These are phyloP conservation scores for Sporothrix globosa DNA, from an alignment of 2,329 filamentous ascomycete species.

Conservation along the genomic window DNA sequence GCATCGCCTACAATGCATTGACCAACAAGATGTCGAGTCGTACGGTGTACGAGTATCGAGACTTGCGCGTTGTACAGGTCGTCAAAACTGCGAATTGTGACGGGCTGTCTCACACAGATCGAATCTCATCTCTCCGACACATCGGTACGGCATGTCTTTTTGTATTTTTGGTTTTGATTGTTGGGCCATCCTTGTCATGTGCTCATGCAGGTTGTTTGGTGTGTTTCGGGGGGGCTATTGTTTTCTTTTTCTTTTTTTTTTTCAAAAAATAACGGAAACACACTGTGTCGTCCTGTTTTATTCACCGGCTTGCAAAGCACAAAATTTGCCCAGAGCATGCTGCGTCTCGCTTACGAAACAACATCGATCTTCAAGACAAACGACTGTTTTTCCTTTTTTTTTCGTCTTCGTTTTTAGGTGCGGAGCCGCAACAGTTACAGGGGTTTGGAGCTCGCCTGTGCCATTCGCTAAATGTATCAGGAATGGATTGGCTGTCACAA, in stretches of 20 bases:
- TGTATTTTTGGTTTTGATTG: not conserved
- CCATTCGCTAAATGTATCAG: not conserved
- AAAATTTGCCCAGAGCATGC: too few species aligned
- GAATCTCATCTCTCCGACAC: not conserved
- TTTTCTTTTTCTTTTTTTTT: not conserved
- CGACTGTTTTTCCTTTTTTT: too few species aligned
- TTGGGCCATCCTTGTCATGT: not conserved
- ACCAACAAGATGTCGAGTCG: not conserved
- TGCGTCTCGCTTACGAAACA: too few species aligned
- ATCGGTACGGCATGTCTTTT: not conserved
- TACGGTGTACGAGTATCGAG: too few species aligned
- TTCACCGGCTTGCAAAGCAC: too few species aligned
- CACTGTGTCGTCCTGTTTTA: not conserved
- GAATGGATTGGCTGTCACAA: not conserved
- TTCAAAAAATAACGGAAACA: not conserved
- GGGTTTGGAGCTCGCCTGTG: not conserved
- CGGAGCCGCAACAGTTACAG: constrained; percentile 8
- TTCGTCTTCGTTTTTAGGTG: not conserved
- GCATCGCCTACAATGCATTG: not conserved
- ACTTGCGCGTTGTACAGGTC: not conserved
- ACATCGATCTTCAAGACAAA: too few species aligned
- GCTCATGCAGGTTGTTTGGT: not conserved
- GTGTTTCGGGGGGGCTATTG: not conserved
- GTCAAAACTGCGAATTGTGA: not conserved
- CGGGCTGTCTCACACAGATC: constrained; percentile 3